Conservation (phyloP, 73 alveolate genomes). For the Blepharisma japonicum region DNA sequence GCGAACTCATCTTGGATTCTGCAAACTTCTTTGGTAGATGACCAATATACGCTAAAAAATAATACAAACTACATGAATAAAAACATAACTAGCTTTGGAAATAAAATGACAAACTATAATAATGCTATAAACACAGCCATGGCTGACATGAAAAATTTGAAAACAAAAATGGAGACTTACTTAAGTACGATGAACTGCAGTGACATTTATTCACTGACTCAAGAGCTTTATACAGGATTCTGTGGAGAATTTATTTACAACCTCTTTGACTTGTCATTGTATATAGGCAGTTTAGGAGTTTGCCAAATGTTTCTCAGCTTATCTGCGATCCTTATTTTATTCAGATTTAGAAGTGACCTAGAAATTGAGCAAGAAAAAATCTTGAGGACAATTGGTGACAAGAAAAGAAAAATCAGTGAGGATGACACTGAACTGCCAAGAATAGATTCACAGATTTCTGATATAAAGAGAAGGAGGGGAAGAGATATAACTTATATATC, state of each 20-base stretch:
- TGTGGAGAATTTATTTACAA: slow-evolving; percentile 17
- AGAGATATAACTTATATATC: no score
- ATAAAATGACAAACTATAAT: background rate
- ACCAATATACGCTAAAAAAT: no score
- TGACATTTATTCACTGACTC: background rate
- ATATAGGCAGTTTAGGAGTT: background rate
- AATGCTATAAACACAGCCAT: background rate
- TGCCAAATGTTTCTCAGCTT: background rate
- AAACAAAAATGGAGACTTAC: background rate
- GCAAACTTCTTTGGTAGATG: no score
- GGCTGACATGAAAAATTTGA: background rate
- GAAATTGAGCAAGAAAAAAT: slow-evolving; percentile 22
- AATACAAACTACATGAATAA: no score
- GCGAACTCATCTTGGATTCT: no score
- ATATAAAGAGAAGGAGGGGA: no score
- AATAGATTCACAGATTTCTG: background rate
- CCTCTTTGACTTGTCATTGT: background rate
- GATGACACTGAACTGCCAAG: background rate
- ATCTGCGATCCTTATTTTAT: background rate
- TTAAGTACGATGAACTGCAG: background rate
- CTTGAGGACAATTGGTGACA: slow-evolving; percentile 21
- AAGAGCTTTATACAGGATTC: background rate
- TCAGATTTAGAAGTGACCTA: background rate
- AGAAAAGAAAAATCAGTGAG: background rate
- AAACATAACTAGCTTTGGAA: no score